These are phyloP conservation scores for Vitis cinerea DNA, from an alignment of 164 flowering plant species.

Conservation along the genomic window DNA sequence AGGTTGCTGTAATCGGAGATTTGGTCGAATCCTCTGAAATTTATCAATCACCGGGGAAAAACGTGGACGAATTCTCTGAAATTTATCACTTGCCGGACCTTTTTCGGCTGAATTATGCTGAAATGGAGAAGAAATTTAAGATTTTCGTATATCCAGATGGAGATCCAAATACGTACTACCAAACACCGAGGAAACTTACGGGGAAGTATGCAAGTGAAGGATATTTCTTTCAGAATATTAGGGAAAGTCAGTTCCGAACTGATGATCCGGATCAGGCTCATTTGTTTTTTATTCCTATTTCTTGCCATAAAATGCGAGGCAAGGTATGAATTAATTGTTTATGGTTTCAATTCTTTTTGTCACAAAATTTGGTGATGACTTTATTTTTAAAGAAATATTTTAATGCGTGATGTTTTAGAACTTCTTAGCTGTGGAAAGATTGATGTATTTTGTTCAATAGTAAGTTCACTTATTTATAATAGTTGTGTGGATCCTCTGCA, in stretches of 20 bases:
- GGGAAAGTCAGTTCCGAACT: conserved; percentile 10
- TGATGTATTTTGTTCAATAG: background rate
- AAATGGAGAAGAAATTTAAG: conserved; percentile 6
- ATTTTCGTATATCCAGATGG: conserved; percentile 13
- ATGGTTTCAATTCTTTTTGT: background rate
- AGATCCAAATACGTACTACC: conserved; percentile 1
- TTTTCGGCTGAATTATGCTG: conserved; percentile 1
- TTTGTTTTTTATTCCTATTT: conserved; percentile 16
- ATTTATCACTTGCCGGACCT: too few species aligned
- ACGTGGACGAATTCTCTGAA: too few species aligned
- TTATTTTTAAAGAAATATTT: background rate
- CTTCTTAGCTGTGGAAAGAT: too few species aligned
- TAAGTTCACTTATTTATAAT: too few species aligned
- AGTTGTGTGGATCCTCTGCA: too few species aligned
- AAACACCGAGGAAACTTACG: conserved; percentile 5
- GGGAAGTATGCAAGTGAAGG: conserved; percentile 21
- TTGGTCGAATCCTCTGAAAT: too few species aligned
- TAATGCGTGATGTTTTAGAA: background rate
- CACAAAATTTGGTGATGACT: background rate
- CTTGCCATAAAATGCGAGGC: conserved; percentile 10
- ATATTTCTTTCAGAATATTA: conserved; percentile 16
- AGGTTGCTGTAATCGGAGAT: too few species aligned
- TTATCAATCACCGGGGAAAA: too few species aligned
- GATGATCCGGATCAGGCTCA: conserved; percentile 15
- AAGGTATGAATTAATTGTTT: background rate